phyloP scores from a whole-genome alignment of 129 eudicot species.

The Centella asiatica region DNA sequence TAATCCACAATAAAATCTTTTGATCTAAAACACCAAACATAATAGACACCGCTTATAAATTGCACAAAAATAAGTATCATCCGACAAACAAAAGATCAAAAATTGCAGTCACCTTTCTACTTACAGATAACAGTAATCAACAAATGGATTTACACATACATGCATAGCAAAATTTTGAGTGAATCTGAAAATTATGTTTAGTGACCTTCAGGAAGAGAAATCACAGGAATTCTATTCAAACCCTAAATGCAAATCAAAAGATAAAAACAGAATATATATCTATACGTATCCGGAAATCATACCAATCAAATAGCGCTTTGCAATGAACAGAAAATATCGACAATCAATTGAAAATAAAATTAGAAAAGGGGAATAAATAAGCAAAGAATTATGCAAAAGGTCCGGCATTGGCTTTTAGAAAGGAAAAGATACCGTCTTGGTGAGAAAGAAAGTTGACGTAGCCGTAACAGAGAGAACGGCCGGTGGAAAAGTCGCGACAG shows the following conservation, averaged over 20 bases:
- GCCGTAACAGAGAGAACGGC: slow-evolving; percentile 77
- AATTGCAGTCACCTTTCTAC: neutral
- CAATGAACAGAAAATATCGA: neutral
- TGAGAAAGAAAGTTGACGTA: slow-evolving; percentile 65
- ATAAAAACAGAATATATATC: neutral
- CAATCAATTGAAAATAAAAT: neutral
- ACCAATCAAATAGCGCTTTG: slow-evolving; percentile 6
- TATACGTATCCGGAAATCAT: neutral
- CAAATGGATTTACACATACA: neutral
- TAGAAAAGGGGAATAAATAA: neutral
- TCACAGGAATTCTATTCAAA: neutral
- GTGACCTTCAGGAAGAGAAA: neutral
- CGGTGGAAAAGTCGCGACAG: slow-evolving; percentile 63
- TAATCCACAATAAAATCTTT: too few relatives aligned
- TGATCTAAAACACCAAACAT: neutral
- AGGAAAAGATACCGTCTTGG: slow-evolving; percentile 49
- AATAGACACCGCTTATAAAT: neutral
- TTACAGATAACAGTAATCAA: neutral
- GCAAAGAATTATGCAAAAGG: neutral
- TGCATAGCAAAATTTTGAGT: neutral
- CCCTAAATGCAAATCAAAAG: too few relatives aligned
- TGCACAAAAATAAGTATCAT: neutral
- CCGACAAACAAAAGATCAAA: neutral
- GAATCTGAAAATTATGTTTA: neutral
- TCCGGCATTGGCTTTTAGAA: neutral